These are phyloP conservation scores for Globisporangium camurandrum DNA, from an alignment of 352 stramenopile genomes.

Conservation along the genomic window DNA sequence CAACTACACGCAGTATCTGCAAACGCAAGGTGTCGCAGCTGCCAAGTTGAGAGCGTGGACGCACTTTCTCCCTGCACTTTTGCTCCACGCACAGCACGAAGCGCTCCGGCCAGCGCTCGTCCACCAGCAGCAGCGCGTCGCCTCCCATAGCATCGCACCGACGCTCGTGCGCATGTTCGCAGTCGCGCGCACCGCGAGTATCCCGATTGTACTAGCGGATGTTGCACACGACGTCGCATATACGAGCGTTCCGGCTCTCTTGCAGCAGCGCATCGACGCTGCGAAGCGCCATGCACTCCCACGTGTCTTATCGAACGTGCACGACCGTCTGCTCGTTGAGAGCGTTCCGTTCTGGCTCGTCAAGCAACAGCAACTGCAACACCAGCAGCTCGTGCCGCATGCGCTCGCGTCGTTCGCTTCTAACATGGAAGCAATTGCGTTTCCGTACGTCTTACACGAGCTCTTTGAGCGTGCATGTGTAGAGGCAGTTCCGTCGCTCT, in stretches of 20 bases:
- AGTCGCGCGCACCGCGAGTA: conserved; percentile 39
- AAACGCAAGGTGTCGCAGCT: conserved; percentile 40
- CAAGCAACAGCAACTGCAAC: conserved; percentile 31
- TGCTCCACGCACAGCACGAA: conserved; percentile 22
- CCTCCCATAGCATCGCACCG: conserved; percentile 30
- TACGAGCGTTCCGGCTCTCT: conserved; percentile 50
- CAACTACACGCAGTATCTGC: conserved; percentile 32
- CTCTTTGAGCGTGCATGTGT: conserved; percentile 52
- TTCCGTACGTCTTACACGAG: conserved; percentile 55
- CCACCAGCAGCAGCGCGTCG: conserved; percentile 33
- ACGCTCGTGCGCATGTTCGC: conserved; percentile 44
- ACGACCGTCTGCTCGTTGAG: conserved; percentile 42
- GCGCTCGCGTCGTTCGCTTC: conserved; percentile 33
- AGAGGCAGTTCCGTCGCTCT: conserved; percentile 45
- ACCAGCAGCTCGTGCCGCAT: conserved; percentile 33
- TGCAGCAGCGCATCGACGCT: conserved; percentile 13
- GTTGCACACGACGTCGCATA: too few species aligned
- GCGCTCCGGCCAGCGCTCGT: conserved; percentile 30
- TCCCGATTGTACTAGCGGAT: conserved; percentile 50
- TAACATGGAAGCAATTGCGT: conserved; percentile 41
- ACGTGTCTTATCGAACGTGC: conserved; percentile 46
- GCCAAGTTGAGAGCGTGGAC: conserved; percentile 48
- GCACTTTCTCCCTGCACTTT: conserved; percentile 33
- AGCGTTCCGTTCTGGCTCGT: conserved; percentile 32
- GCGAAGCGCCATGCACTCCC: conserved; percentile 31